Percentiles rank a stretch among this genome's conserved stretches.
Evolutionary conservation across 768 basidiomycete species (phyloP).

Genomic region (Chalciporus pseudorubinellus): DNA sequence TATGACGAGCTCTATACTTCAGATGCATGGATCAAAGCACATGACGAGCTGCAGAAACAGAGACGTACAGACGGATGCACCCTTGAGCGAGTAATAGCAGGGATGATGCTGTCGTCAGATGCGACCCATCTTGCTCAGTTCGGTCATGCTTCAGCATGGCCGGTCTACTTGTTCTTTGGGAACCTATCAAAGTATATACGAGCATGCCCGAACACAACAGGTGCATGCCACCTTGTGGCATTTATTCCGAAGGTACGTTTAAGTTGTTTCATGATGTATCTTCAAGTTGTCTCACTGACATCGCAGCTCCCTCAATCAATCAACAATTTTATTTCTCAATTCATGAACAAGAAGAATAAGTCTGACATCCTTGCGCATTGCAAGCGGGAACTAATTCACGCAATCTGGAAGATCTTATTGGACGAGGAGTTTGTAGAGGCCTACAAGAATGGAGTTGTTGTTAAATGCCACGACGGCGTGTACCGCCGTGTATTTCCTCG

Average conservation of each 20-base stretch:
- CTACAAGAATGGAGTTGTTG: neutral
- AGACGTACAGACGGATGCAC: slow-evolving; percentile 6
- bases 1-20: slow-evolving; percentile 26
- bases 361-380: slow-evolving; percentile 3
- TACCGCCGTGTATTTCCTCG: neutral
- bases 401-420: neutral
- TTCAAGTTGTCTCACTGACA: too few species aligned
- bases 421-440: slow-evolving; percentile 2
- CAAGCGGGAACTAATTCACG: slow-evolving; percentile 6
- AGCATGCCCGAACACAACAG: slow-evolving; percentile 17
- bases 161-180: too few species aligned
- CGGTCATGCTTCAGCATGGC: slow-evolving; percentile 9
- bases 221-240: slow-evolving; percentile 18
- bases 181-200: too few species aligned
- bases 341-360: too few species aligned
- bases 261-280: too few species aligned
- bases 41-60: slow-evolving; percentile 20
- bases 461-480: neutral
- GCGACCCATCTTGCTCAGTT: slow-evolving; percentile 16
- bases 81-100: slow-evolving; percentile 12
- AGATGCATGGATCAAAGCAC: slow-evolving; percentile 18
- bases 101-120: slow-evolving; percentile 23
- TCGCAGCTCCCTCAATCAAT: too few species aligned
- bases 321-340: too few species aligned
- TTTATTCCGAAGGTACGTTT: slow-evolving; percentile 18